phyloP scores from a whole-genome alignment of 2,329 filamentous ascomycete genomes.

The Diaporthe ampelina region DNA sequence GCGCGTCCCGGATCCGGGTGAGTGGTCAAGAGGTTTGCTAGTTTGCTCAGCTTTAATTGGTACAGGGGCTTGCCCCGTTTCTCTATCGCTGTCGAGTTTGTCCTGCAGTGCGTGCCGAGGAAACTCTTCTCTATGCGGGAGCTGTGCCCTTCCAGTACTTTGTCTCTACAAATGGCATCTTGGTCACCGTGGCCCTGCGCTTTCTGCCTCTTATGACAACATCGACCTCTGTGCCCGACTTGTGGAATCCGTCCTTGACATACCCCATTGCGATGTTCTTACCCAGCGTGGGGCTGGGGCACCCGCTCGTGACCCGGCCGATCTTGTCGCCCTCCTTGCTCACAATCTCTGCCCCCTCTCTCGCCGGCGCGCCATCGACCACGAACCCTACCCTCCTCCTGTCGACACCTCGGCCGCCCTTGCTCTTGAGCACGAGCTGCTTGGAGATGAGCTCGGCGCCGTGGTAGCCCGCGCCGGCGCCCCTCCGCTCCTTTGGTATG shows the following conservation, averaged over 20 bases:
- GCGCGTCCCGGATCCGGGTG: too few relatives aligned
- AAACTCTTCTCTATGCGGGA: slow-evolving; percentile 37
- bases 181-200: slow-evolving; percentile 81
- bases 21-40: too few relatives aligned
- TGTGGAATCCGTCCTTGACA: slow-evolving; percentile 84
- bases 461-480: slow-evolving; percentile 80
- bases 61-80: not conserved
- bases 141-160: slow-evolving; percentile 76
- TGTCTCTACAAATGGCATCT: slow-evolving; percentile 89
- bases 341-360: slow-evolving; percentile 88
- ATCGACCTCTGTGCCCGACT: slow-evolving; percentile 84
- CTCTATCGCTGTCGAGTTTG: not conserved
- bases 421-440: slow-evolving; percentile 80
- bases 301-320: slow-evolving; percentile 88
- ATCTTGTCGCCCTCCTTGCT: slow-evolving; percentile 74
- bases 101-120: not conserved
- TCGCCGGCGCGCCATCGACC: slow-evolving; percentile 87
- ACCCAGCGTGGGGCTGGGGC: slow-evolving; percentile 86
- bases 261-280: slow-evolving; percentile 98
- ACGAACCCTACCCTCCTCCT: slow-evolving; percentile 85
- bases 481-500: slow-evolving; percentile 82
- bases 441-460: slow-evolving; percentile 83
- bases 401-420: slow-evolving; percentile 78
- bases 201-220: slow-evolving; percentile 83
- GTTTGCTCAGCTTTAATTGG: too few relatives aligned